Evolutionary conservation across 192 early-diverging fungal genomes (phyloP), one percentile per base, ranked within the genome.

Genomic region (Thamnidium elegans): DNA sequence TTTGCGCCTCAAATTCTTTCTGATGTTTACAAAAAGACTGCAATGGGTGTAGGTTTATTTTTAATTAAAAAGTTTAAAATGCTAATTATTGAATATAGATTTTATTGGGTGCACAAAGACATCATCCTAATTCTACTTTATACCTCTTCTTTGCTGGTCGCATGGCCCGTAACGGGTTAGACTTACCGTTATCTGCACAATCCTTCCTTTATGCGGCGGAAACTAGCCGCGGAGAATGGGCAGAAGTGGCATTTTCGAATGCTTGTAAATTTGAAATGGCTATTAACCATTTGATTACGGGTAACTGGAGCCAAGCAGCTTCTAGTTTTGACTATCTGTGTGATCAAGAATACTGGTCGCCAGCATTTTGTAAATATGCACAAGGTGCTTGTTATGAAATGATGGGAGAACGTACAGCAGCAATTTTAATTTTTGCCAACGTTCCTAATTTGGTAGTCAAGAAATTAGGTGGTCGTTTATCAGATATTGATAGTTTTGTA

Each of bases 321-420:
- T 43, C 53, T 1, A 67, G 63, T 17, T 81, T 84, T 64, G 70
- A 73, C 4, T 62, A 65, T 20, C 44, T 84, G 2, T 69, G 55
- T 15, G 66, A 73, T 21, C 78, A 79, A 32, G 67, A 78, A 13
- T 84, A 84, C 32, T 84, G 82, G 82, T 81, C 80, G n/a, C 60
- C 63, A 11, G 79, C 69, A 0, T 79, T 84, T 39, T 79, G 74
- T 48, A 66, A 72, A 9, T 84, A 81, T 55, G 74, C 74, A 39
- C 72, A 77, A 36, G 82, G 78, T 0, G 78, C 79, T 1, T 71
- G 76, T 21, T 46, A 79, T 7, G 79, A 77, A 26, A 77, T 77
- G 42, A 71, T 74, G 4, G 91, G 91, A 3, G 80, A 88, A 32
- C 88, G 82, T 11, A 81, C 81, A 23, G 89, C 90, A 44, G 91